Percentiles rank a stretch among this genome's conserved stretches.
These are phyloP conservation scores for Acanthamoeba triangularis DNA, from an alignment of 208 protist species.

Conservation along the genomic window DNA sequence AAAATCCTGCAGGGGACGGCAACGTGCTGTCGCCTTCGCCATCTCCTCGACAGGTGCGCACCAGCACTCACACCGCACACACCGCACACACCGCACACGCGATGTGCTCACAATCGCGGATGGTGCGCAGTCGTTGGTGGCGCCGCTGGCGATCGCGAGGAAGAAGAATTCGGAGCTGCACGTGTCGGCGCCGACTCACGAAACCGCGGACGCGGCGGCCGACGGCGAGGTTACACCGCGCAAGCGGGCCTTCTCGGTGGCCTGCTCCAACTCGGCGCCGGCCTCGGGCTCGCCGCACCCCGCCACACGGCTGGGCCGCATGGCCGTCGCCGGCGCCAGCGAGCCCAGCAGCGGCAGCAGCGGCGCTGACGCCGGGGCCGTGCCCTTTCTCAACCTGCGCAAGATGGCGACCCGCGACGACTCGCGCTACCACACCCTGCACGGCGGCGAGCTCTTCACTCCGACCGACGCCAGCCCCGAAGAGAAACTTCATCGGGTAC, in stretches of 20 bases:
- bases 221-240: not conserved
- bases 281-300: not conserved
- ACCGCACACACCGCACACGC: not conserved
- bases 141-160: not conserved
- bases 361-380: not conserved
- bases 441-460: constrained; percentile 23
- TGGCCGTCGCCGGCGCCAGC: not conserved
- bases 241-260: constrained; percentile 18
- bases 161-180: not conserved
- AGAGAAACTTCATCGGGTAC: constrained; percentile 31
- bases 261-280: not conserved
- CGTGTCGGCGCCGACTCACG: not conserved
- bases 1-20: not conserved
- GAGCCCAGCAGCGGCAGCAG: not conserved
- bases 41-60: not conserved
- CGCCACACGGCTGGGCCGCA: not conserved
- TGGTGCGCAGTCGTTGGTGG: not conserved
- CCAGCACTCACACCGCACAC: not conserved
- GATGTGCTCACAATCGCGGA: not conserved
- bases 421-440: not conserved
- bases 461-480: constrained; percentile 1
- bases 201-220: not conserved
- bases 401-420: constrained; percentile 20
- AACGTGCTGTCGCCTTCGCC: not conserved
- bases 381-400: constrained; percentile 50